Evolutionary conservation across 2,329 filamentous ascomycete species (phyloP), one percentile per base, ranked within the genome.

Genomic region (Neofusicoccum parvum): DNA sequence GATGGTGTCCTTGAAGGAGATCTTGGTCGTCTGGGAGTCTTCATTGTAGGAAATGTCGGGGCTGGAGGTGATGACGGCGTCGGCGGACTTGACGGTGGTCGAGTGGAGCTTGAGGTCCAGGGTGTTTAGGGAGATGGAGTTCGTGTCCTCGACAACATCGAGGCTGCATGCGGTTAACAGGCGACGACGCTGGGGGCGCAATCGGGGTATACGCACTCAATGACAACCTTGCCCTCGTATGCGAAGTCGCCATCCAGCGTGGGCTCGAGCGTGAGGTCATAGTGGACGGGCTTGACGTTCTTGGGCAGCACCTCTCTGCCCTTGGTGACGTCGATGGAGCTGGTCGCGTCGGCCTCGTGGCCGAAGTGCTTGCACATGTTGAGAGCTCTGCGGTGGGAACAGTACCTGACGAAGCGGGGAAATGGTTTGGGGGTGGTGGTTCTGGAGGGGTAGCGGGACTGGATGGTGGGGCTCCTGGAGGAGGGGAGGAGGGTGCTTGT

Each of bases 271-370:
- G 92, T 95, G 72, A 98, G 81, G 78, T 96, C 88, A 80, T 98
- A 98, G 81, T 98, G 93, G 45, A 85, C 81, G n/a, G 94, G 94
- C 78, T 94, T 90, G 73, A 97, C 92, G 75, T 97, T 96, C 80
- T 89, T 88, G 62, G 94, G 95, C 72, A 98, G 85, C 70, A 98
- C 90, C 82, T 96, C 91, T 72, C 94, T 89, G 69, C 87, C 88
- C 71, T 86, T 85, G 62, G 85, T 80, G 71, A 90, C 83, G 75
- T 88, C 84, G 69, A 86, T 81, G 72, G 83, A 86, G 71, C 85
- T 81, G 68, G 82, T 83, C 64, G 84, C 82, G 68, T 86, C 85
- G 56, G 78, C 45, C 69, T 86, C 87, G 56, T 60, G 56, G 32
- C 32, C 43, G 71, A 82, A 83, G 68, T 86, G 81, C 76, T 86